Conservation (phyloP, 2,329 filamentous ascomycete genomes). For the Xylaria digitata region DNA sequence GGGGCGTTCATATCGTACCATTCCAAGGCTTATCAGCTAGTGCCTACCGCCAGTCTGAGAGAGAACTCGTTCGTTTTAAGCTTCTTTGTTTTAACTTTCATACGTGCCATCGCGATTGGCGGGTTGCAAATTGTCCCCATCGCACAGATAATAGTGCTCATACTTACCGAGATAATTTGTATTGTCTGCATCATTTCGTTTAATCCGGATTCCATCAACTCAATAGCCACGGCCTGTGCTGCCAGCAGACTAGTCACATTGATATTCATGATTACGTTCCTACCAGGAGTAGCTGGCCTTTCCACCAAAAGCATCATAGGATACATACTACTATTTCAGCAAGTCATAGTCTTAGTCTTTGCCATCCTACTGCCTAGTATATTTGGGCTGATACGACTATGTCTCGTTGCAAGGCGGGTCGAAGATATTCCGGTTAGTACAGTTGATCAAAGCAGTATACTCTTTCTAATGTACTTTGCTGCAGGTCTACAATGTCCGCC, state of each 20-base stretch:
- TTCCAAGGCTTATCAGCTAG: conserved; percentile 3
- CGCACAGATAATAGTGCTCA: neutral
- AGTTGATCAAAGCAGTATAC: neutral
- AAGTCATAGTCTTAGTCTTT: neutral
- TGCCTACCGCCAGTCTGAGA: neutral
- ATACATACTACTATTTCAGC: conserved; percentile 5
- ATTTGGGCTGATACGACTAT: neutral
- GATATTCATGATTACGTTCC: neutral
- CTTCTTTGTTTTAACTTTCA: neutral
- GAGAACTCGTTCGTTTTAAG: neutral
- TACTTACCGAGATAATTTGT: neutral
- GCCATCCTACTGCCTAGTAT: neutral
- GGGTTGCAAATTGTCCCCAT: neutral
- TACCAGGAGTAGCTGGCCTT: neutral
- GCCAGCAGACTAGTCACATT: neutral
- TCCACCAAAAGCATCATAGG: conserved; percentile 1
- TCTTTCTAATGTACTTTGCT: neutral
- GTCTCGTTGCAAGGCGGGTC: neutral
- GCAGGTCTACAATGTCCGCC: neutral
- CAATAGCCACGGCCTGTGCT: neutral
- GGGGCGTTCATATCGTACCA: neutral
- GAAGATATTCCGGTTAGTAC: neutral
- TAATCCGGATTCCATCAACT: neutral
- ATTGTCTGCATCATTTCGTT: neutral
- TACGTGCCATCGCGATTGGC: conserved; percentile 1